A percentile compares a stretch with the other conserved stretches of the same genome.
Evolutionary conservation across 148 eudicot species (phyloP).

Genomic region (Vaccinium macrocarpon): DNA sequence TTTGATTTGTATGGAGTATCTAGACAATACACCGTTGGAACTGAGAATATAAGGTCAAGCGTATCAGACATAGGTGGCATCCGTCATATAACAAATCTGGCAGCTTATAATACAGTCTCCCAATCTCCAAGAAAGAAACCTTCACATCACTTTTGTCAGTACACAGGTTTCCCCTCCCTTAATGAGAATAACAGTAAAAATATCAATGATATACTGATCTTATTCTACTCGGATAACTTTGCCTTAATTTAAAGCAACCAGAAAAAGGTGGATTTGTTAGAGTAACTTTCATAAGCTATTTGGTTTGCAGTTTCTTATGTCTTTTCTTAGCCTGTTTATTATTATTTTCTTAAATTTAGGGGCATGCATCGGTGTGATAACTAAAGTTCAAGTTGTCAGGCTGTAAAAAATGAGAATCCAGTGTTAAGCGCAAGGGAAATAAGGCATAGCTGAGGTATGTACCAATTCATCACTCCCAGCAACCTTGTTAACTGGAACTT

Average conservation of each 20-base stretch:
- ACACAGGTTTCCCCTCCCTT: background rate
- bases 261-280: background rate
- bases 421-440: background rate
- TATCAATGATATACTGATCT: background rate
- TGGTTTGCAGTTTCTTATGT: background rate
- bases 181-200: background rate
- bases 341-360: background rate
- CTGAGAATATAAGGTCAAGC: background rate
- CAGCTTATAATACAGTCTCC: background rate
- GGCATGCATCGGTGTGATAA: background rate
- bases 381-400: background rate
- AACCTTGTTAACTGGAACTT: background rate
- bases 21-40: background rate
- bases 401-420: background rate
- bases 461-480: background rate
- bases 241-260: background rate
- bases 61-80: background rate
- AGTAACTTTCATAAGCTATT: background rate
- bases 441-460: background rate
- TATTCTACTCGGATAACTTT: background rate
- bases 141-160: background rate
- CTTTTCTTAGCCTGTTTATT: background rate
- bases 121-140: background rate
- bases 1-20: background rate
- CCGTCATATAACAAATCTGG: background rate